Evolutionary conservation across 139 green algal genomes (phyloP), one percentile per base, ranked within the genome.

Genomic region (Coelastrella sp.): DNA sequence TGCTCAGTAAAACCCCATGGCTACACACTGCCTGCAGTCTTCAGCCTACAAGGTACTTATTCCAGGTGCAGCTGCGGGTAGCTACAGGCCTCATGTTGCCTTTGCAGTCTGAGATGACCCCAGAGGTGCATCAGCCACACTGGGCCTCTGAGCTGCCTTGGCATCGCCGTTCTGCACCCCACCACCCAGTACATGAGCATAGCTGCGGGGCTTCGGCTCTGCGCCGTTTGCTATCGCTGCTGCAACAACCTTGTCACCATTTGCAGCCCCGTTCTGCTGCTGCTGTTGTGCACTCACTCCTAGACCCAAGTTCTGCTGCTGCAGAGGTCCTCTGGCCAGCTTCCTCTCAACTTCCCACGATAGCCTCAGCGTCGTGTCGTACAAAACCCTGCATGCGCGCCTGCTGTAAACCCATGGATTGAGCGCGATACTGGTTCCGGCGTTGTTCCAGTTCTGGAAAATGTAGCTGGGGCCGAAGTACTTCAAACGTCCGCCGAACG

Each of bases 331-430:
- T 20, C 17, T 22, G 4, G 22, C 60, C 60, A 86, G 20, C 81
- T 86, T 20, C 22, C 7, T 16, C 61, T 86, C 20, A 13, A 86
- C 81, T 32, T 86, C 60, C 60, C 7, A 17, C 2, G 76, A 59
- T n/a, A 86, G 22, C 20, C 17, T 47, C 65, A 79, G 64, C 5
- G 65, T 56, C 7, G 10, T 7, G 8, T 88, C 82, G 57, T 88
- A 88, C 82, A 78, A 6, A 32, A 32, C 6, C 32, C 22, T 58
- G 59, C 82, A 88, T 0, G 82, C 65, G 8, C 32, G 23, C 14
- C 20, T 88, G 23, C n/a, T 78, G 47, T 78, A 88, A 23, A 56
- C 54, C 82, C 82, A 88, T 3, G 82, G 82, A 56, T 87, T 87
- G 23, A 68, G 17, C 5, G 65, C 65, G 23, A 54, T 64, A 54